Conservation (phyloP, 129 eudicot genomes). For the Pseudognaphalium luteoalbum region DNA sequence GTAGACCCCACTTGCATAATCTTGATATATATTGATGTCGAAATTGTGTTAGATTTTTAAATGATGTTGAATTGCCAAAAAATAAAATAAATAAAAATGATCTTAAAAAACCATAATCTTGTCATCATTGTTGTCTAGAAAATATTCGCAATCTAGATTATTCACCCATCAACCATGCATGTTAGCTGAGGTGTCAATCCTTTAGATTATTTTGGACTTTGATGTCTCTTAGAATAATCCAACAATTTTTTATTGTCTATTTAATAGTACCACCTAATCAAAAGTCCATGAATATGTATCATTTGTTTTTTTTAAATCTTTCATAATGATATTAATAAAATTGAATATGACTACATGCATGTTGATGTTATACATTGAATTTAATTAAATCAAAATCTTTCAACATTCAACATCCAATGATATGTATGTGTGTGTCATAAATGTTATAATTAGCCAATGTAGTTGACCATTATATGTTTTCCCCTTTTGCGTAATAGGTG, state of each 20-base stretch:
- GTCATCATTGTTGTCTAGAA: slow-evolving; percentile 15
- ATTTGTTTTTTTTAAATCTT: background rate
- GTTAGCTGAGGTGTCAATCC: slow-evolving; percentile 30
- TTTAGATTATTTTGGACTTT: slow-evolving; percentile 10
- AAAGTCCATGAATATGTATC: slow-evolving; percentile 8
- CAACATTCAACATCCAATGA: background rate
- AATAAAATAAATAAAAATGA: background rate
- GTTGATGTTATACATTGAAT: background rate
- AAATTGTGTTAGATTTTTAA: slow-evolving; percentile 20
- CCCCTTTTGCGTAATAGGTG: background rate
- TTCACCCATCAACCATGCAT: slow-evolving; percentile 28
- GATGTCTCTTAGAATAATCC: slow-evolving; percentile 3
- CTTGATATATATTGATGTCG: background rate
- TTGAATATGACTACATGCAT: slow-evolving; percentile 5
- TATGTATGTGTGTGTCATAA: background rate
- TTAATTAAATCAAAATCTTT: background rate
- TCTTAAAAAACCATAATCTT: slow-evolving; percentile 5
- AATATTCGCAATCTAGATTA: slow-evolving; percentile 14
- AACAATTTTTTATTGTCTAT: slow-evolving; percentile 1
- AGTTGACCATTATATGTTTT: slow-evolving; percentile 1
- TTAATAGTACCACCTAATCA: background rate
- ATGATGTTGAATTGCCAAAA: background rate
- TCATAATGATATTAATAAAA: slow-evolving; percentile 5
- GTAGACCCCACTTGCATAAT: slow-evolving; percentile 20
- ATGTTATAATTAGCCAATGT: slow-evolving; percentile 1